These are phyloP conservation scores for Leishmania tropica DNA, from an alignment of 208 protist genomes.

Conservation along the genomic window DNA sequence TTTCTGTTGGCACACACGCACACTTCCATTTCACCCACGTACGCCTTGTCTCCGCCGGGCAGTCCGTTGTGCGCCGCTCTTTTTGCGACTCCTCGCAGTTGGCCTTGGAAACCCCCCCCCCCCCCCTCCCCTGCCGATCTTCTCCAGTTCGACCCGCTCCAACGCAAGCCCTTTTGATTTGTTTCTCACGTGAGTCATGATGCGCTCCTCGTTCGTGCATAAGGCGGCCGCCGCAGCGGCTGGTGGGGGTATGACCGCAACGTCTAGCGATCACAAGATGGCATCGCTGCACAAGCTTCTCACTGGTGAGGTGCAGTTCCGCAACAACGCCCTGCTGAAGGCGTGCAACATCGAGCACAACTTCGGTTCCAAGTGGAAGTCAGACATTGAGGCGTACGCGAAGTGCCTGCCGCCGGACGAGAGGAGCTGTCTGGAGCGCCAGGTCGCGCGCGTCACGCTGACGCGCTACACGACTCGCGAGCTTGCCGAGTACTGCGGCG, in stretches of 20 bases:
- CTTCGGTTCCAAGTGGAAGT: conserved; percentile 83
- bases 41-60: background rate
- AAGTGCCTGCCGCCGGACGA: conserved; percentile 70
- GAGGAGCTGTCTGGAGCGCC: conserved; percentile 72
- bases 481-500: conserved; percentile 77
- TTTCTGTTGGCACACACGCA: background rate
- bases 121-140: background rate
- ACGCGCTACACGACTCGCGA: conserved; percentile 91
- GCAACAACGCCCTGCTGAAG: conserved; percentile 87
- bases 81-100: background rate
- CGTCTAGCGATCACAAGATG: conserved; percentile 70
- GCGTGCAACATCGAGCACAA: conserved; percentile 87
- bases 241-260: conserved; percentile 25
- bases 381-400: conserved; percentile 75
- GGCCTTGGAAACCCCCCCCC: background rate
- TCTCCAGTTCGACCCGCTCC: background rate
- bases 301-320: conserved; percentile 82
- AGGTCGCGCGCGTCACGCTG: conserved; percentile 76
- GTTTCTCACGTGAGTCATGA: conserved; percentile 26
- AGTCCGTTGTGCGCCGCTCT: background rate
- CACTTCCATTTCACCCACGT: background rate
- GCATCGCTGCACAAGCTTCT: conserved; percentile 85
- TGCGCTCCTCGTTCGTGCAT: conserved; percentile 55
- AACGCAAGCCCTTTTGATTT: background rate
- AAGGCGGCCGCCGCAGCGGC: conserved; percentile 43